Conservation (phyloP, 768 basidiomycete genomes). For the Boletus vinaceobasis region DNA sequence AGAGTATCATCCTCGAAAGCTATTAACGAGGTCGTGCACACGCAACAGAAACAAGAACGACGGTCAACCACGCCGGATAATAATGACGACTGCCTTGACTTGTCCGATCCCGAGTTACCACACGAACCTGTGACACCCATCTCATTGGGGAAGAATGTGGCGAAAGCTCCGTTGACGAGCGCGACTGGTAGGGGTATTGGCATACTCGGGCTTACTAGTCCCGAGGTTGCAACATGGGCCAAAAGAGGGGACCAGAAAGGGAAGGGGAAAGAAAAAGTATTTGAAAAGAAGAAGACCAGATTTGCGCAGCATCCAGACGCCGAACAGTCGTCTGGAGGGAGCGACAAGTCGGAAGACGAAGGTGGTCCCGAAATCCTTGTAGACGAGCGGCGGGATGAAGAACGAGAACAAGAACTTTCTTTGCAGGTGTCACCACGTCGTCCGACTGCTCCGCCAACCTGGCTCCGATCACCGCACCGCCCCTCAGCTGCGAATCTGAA, state of each 20-base stretch:
- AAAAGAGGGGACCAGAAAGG: conserved; percentile 36
- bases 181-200: conserved; percentile 16
- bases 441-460: conserved; percentile 33
- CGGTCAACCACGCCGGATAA: conserved; percentile 16
- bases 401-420: conserved; percentile 36
- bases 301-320: conserved; percentile 35
- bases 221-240: conserved; percentile 54
- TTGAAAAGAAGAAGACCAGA: conserved; percentile 42
- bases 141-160: conserved; percentile 22
- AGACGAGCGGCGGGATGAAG: conserved; percentile 19
- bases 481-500: conserved; percentile 22
- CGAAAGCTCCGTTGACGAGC: conserved; percentile 7
- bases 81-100: conserved; percentile 12
- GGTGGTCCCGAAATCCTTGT: background rate
- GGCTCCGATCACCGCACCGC: conserved; percentile 40
- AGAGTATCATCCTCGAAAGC: conserved; percentile 10
- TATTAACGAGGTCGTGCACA: background rate
- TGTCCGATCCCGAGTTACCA: conserved; percentile 32
- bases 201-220: conserved; percentile 47
- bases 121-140: conserved; percentile 32
- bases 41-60: conserved; percentile 4
- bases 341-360: conserved; percentile 9
- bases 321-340: conserved; percentile 22
- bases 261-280: conserved; percentile 23
- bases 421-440: conserved; percentile 61